A percentile compares a stretch with the other conserved stretches of the same genome.
Evolutionary conservation across 23 red algal genomes (phyloP).

Genomic region (Gracilariopsis chorda): DNA sequence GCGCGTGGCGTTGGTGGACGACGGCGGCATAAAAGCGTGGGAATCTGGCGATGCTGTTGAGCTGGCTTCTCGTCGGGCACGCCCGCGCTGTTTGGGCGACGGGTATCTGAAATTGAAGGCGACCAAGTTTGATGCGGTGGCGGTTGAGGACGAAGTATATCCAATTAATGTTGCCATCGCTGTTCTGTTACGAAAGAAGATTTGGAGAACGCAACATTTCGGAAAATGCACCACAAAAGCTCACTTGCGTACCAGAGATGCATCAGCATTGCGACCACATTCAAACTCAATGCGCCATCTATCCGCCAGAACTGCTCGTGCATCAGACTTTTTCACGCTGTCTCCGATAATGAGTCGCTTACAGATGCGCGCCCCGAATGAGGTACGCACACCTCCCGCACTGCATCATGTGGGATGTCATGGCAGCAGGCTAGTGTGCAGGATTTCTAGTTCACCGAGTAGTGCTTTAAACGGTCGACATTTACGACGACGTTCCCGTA

Average conservation of each 20-base stretch:
- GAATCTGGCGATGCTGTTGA: background rate
- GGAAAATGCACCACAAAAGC: too few relatives aligned
- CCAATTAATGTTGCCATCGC: too few relatives aligned
- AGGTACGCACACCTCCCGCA: background rate
- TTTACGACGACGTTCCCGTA: constrained; percentile 9
- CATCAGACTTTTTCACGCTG: constrained; percentile 6
- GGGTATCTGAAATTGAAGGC: constrained; percentile 14
- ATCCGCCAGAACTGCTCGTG: background rate
- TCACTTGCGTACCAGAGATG: too few relatives aligned
- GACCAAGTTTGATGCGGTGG: constrained; percentile 10
- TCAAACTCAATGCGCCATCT: constrained; percentile 19
- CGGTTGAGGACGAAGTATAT: too few relatives aligned
- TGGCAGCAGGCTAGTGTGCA: background rate
- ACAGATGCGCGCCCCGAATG: background rate
- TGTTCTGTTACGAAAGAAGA: too few relatives aligned
- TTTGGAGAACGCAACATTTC: too few relatives aligned
- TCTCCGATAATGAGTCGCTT: constrained; percentile 25
- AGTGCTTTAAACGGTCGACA: constrained; percentile 9
- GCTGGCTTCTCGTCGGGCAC: background rate
- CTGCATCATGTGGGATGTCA: constrained; percentile 9
- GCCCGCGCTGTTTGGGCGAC: background rate
- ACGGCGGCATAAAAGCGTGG: constrained; percentile 21
- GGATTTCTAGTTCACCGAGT: background rate
- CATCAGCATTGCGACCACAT: background rate
- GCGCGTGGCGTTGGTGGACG: constrained; percentile 7